Evolutionary conservation across 1,284 basidiomycete species (phyloP), one percentile per base, ranked within the genome.

Genomic region (Garcileccinum viscosum): DNA sequence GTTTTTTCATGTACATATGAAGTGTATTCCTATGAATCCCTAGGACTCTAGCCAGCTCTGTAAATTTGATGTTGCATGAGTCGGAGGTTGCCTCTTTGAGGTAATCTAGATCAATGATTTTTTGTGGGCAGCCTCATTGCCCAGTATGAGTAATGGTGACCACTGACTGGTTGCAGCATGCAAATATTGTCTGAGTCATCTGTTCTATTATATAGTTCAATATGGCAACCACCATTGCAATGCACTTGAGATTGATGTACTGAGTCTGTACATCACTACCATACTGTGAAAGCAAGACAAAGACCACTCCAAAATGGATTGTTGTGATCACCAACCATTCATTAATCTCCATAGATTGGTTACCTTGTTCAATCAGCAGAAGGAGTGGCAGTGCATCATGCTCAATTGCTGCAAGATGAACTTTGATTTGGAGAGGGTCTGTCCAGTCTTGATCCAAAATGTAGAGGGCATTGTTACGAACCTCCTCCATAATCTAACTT

Each of bases 91-190:
- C 73, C 33, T 76, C 71, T 0, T 50, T 15, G 1, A 80, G 71
- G 27, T 71, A 75, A 2, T 56, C 63, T 0, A 64, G 67, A 42
- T 78, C 62, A 22, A 78, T 71, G 9, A 67, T 12, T 67, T 80
- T 81, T 4, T 24, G n/a, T 1, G 68, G 71, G 1, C 2, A 6
- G 4, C 71, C 68, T 1, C n/a, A 15, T 35, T 56, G 22, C 3
- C 71, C 61, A 19, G 66, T 70, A 6, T 40, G 35, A 1, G 58
- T 5, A 4, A 67, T 8, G 2, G 3, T 50, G 0, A 64, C 17
- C 0, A n/a, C n/a, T n/a, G n/a, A n/a, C n/a, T n/a, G 63, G 63
- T 32, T 72, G 59, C 5, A n/a, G 63, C 6, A 67, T 65, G 1
- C 1, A 1, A 47, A 67, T 15, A 60, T 65, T 6, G n/a, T n/a